Evolutionary conservation across 208 protist species (phyloP).

Genomic region (Wallacemonas rigidus): DNA sequence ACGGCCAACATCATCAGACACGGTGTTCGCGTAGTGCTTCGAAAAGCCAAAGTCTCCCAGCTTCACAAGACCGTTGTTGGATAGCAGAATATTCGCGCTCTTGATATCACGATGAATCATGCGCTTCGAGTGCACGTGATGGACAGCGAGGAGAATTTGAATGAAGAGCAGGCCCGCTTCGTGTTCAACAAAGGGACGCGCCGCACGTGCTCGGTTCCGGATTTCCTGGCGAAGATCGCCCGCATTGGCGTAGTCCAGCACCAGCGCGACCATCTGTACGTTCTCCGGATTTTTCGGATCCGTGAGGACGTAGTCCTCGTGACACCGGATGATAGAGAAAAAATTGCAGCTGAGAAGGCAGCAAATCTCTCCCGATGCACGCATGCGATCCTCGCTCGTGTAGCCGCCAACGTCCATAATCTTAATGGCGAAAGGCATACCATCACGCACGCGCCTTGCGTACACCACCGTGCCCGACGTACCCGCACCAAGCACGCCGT

Average conservation of each 20-base stretch:
- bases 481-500: conserved; percentile 23
- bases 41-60: conserved; percentile 82
- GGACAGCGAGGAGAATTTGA: conserved; percentile 67
- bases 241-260: conserved; percentile 75
- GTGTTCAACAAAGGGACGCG: conserved; percentile 42
- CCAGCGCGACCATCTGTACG: conserved; percentile 48
- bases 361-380: conserved; percentile 31
- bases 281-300: conserved; percentile 27
- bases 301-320: conserved; percentile 27
- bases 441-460: conserved; percentile 22
- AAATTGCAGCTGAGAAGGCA: conserved; percentile 45
- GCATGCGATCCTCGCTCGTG: conserved; percentile 22
- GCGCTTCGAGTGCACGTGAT: conserved; percentile 71
- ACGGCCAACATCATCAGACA: conserved; percentile 34
- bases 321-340: conserved; percentile 52
- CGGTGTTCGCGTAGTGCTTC: conserved; percentile 40
- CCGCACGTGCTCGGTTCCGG: conserved; percentile 28
- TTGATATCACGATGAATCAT: conserved; percentile 86
- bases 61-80: conserved; percentile 67
- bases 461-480: conserved; percentile 25
- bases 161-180: conserved; percentile 61
- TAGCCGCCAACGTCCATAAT: conserved; percentile 38
- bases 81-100: conserved; percentile 68
- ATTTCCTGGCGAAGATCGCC: conserved; percentile 71
- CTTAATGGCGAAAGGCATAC: conserved; percentile 37